Conservation (phyloP, 108 stramenopile species). For the Aurantiochytrium sp. region DNA sequence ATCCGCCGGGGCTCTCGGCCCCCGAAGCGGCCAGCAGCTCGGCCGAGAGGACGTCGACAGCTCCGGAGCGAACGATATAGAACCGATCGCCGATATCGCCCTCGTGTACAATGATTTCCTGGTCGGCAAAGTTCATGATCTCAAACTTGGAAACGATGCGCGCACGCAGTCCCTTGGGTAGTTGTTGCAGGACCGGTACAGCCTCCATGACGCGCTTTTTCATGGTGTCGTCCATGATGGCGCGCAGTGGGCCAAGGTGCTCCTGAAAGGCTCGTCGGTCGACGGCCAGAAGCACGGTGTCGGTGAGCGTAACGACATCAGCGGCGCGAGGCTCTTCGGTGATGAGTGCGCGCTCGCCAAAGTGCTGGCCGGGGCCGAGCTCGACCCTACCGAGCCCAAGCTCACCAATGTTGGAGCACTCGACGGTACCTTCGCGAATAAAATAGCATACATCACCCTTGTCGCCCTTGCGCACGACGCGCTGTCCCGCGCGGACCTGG, state of each 20-base stretch:
- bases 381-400: neutral
- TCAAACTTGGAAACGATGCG: neutral
- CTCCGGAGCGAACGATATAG: neutral
- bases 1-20: neutral
- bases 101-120: neutral
- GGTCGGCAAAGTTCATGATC: neutral
- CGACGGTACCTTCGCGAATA: conserved; percentile 5
- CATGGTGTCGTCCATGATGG: conserved; percentile 32
- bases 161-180: neutral
- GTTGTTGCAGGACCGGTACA: conserved; percentile 19
- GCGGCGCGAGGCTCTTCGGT: conserved; percentile 34
- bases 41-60: neutral
- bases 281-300: conserved; percentile 9
- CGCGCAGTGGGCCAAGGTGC: conserved; percentile 29
- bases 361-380: conserved; percentile 19
- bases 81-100: conserved; percentile 8
- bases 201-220: neutral
- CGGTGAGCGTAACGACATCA: neutral
- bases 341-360: conserved; percentile 35
- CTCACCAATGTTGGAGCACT: conserved; percentile 20
- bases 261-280: conserved; percentile 16
- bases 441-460: conserved; percentile 1
- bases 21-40: neutral
- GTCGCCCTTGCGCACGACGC: conserved; percentile 19
- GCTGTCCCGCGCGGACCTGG: neutral